Evolutionary conservation across 352 stramenopile genomes (phyloP).

Genomic region (Phytophthora palmivora): DNA sequence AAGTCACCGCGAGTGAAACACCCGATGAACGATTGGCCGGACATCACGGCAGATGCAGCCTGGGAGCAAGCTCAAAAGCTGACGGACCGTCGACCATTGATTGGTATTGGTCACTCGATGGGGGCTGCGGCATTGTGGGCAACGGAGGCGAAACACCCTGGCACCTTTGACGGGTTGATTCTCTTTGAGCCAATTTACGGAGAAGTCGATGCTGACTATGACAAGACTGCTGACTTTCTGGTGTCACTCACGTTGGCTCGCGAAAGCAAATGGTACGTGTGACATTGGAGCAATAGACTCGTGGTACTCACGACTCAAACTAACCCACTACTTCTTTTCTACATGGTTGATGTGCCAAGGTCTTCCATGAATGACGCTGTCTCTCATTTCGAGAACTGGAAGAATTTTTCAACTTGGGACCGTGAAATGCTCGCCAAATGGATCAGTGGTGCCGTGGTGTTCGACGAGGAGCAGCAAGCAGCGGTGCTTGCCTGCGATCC

Average conservation of each 20-base stretch:
- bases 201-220: slow-evolving; percentile 16
- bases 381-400: slow-evolving; percentile 36
- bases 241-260: slow-evolving; percentile 41
- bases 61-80: slow-evolving; percentile 29
- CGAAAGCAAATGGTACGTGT: slow-evolving; percentile 46
- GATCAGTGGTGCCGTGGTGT: slow-evolving; percentile 50
- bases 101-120: slow-evolving; percentile 56
- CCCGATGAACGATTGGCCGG: slow-evolving; percentile 36
- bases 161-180: slow-evolving; percentile 53
- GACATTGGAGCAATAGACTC: not conserved
- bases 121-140: slow-evolving; percentile 47
- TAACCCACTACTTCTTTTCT: not conserved
- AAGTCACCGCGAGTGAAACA: slow-evolving; percentile 30
- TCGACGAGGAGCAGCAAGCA: slow-evolving; percentile 27
- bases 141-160: slow-evolving; percentile 45
- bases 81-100: slow-evolving; percentile 21
- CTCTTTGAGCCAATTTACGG: slow-evolving; percentile 59
- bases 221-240: slow-evolving; percentile 41
- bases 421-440: slow-evolving; percentile 40
- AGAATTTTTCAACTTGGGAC: slow-evolving; percentile 56
- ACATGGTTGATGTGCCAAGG: slow-evolving; percentile 18
- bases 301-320: not conserved
- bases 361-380: slow-evolving; percentile 27
- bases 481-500: slow-evolving; percentile 45
- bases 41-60: slow-evolving; percentile 20